These are phyloP conservation scores for Oryza australiensis DNA, from an alignment of 176 grass and related monocot species.

Conservation along the genomic window DNA sequence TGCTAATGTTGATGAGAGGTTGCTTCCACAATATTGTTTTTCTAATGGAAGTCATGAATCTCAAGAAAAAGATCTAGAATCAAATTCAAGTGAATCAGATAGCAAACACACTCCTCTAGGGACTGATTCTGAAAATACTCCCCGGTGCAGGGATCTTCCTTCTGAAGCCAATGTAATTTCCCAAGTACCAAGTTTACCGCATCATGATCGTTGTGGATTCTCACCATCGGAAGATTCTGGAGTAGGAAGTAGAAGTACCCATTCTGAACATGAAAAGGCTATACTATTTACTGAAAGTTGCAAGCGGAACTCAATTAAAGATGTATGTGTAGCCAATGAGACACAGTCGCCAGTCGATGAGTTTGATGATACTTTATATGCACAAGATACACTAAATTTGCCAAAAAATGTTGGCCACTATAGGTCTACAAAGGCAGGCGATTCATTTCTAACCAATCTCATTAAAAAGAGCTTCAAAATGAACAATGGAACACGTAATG, in stretches of 20 bases:
- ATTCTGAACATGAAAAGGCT: slow-evolving; percentile 76
- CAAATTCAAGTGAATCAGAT: slow-evolving; percentile 48
- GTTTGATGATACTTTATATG: slow-evolving; percentile 44
- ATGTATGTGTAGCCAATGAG: slow-evolving; percentile 67
- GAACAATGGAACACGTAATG: slow-evolving; percentile 42
- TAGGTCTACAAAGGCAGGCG: slow-evolving; percentile 43
- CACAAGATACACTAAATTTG: slow-evolving; percentile 48
- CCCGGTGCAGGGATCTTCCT: slow-evolving; percentile 36
- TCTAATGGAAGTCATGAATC: slow-evolving; percentile 51
- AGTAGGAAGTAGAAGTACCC: slow-evolving; percentile 68
- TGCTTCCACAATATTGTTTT: slow-evolving; percentile 71
- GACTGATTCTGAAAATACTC: slow-evolving; percentile 44
- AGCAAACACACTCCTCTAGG: slow-evolving; percentile 37
- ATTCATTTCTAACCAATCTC: slow-evolving; percentile 81
- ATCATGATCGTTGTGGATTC: slow-evolving; percentile 47
- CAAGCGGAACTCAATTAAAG: slow-evolving; percentile 74
- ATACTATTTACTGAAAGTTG: slow-evolving; percentile 61
- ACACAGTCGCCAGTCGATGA: slow-evolving; percentile 58
- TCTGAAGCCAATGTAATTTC: slow-evolving; percentile 56
- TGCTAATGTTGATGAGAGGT: slow-evolving; percentile 42
- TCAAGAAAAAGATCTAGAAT: slow-evolving; percentile 56
- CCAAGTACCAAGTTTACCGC: slow-evolving; percentile 56
- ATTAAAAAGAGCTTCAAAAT: slow-evolving; percentile 89
- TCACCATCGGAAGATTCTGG: slow-evolving; percentile 54
- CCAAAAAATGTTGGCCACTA: slow-evolving; percentile 40